Evolutionary conservation across 352 stramenopile genomes (phyloP).

Genomic region (Phytopythium sindhum): DNA sequence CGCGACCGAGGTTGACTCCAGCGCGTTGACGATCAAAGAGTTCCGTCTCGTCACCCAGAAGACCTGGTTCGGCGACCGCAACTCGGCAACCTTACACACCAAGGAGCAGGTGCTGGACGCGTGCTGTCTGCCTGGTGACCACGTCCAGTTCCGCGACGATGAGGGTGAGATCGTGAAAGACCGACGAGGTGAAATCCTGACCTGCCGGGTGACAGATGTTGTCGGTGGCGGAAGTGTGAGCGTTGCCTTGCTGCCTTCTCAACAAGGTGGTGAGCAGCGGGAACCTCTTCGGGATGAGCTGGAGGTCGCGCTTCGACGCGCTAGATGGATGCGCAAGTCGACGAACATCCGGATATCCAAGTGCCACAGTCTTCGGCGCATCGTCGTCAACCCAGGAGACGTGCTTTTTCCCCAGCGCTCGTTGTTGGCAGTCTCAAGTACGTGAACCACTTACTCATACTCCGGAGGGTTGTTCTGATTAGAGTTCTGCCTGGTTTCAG

Average conservation of each 20-base stretch:
- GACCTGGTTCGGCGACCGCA: not conserved
- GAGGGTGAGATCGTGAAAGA: not conserved
- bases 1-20: not conserved
- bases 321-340: not conserved
- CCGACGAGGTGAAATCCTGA: not conserved
- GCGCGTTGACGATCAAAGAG: slow-evolving; percentile 5
- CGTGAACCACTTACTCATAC: not conserved
- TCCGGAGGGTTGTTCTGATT: not conserved
- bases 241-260: not conserved
- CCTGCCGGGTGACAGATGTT: not conserved
- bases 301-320: not conserved
- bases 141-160: not conserved
- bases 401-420: not conserved
- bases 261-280: not conserved
- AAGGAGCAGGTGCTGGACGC: slow-evolving; percentile 16
- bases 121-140: not conserved
- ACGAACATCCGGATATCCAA: not conserved
- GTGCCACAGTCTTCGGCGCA: not conserved
- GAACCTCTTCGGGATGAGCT: slow-evolving; percentile 1
- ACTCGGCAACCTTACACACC: slow-evolving; percentile 10
- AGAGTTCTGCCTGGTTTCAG: not conserved
- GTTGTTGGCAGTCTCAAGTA: not conserved
- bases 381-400: not conserved
- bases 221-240: not conserved
- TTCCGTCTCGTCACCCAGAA: slow-evolving; percentile 12